phyloP scores from a whole-genome alignment of 2,329 filamentous ascomycete species.

The Fulvia fulva region DNA sequence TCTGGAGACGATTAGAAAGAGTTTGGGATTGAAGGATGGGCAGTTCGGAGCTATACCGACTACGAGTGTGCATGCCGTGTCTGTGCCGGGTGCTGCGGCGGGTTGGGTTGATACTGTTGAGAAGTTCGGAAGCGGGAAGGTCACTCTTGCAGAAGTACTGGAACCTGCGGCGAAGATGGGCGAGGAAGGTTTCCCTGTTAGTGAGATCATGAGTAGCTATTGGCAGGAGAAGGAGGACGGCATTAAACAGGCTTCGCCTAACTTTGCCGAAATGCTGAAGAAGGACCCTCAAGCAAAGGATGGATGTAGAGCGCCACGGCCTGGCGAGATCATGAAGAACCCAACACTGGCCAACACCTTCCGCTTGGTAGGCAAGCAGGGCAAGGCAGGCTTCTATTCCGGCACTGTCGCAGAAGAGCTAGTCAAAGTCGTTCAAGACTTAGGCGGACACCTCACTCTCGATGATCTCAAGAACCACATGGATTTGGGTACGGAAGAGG shows the following conservation, averaged over 20 bases:
- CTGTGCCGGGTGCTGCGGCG: slow-evolving; percentile 83
- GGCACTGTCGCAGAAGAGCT: slow-evolving; percentile 78
- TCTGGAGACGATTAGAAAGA: slow-evolving; percentile 65
- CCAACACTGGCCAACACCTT: slow-evolving; percentile 78
- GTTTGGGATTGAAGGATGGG: slow-evolving; percentile 62
- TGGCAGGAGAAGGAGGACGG: slow-evolving; percentile 64
- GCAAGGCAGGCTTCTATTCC: slow-evolving; percentile 87
- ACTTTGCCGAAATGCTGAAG: slow-evolving; percentile 81
- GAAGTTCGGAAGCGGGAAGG: slow-evolving; percentile 81
- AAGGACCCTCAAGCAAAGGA: slow-evolving; percentile 62
- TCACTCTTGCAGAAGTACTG: slow-evolving; percentile 73
- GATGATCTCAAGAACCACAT: slow-evolving; percentile 78
- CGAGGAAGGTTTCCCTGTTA: slow-evolving; percentile 86
- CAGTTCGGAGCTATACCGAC: slow-evolving; percentile 63
- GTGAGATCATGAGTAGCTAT: slow-evolving; percentile 64
- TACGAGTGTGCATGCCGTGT: slow-evolving; percentile 73
- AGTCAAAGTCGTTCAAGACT: slow-evolving; percentile 69
- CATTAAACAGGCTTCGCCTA: slow-evolving; percentile 73
- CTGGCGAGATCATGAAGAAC: slow-evolving; percentile 88
- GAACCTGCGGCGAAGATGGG: slow-evolving; percentile 78
- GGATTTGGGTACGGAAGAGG: slow-evolving; percentile 68
- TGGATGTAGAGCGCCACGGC: slow-evolving; percentile 68
- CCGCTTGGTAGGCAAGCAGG: slow-evolving; percentile 69
- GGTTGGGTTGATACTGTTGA: slow-evolving; percentile 90
- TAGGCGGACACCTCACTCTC: slow-evolving; percentile 72